These are phyloP conservation scores for Claviceps sorghi DNA, from an alignment of 2,329 filamentous ascomycete genomes.

Conservation along the genomic window DNA sequence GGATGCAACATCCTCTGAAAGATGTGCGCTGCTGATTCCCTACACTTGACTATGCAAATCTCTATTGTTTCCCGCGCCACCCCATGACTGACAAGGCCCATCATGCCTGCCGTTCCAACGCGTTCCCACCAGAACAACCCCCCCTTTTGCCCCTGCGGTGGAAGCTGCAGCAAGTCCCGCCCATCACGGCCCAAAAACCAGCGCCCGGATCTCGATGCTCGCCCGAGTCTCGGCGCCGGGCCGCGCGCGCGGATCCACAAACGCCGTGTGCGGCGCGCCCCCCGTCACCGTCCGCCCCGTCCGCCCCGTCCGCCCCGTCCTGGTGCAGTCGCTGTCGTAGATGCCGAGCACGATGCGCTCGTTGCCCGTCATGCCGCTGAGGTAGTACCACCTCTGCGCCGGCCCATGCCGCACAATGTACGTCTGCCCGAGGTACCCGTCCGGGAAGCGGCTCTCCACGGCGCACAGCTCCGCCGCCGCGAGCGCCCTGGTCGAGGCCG, in stretches of 20 bases:
- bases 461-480: slow-evolving; percentile 50
- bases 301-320: slow-evolving; percentile 31
- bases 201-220: slow-evolving; percentile 76
- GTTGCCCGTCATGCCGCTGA: slow-evolving; percentile 59
- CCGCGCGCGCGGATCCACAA: slow-evolving; percentile 58
- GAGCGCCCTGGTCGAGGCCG: slow-evolving; percentile 39
- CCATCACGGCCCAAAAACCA: slow-evolving; percentile 71
- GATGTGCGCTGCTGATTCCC: too few species aligned
- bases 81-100: too few species aligned
- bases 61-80: too few species aligned
- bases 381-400: slow-evolving; percentile 61
- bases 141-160: too few species aligned
- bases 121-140: too few species aligned
- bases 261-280: slow-evolving; percentile 59
- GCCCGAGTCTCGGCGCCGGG: slow-evolving; percentile 57
- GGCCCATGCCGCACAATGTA: slow-evolving; percentile 50
- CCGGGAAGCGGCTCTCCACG: slow-evolving; percentile 56
- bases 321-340: slow-evolving; percentile 50
- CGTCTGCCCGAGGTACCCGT: slow-evolving; percentile 56
- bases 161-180: too few species aligned
- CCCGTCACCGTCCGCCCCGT: slow-evolving; percentile 37
- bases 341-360: slow-evolving; percentile 69
- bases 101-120: too few species aligned
- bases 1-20: too few species aligned
- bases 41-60: too few species aligned